Conservation (phyloP, 768 basidiomycete genomes). For the Mycena epipterygia region DNA sequence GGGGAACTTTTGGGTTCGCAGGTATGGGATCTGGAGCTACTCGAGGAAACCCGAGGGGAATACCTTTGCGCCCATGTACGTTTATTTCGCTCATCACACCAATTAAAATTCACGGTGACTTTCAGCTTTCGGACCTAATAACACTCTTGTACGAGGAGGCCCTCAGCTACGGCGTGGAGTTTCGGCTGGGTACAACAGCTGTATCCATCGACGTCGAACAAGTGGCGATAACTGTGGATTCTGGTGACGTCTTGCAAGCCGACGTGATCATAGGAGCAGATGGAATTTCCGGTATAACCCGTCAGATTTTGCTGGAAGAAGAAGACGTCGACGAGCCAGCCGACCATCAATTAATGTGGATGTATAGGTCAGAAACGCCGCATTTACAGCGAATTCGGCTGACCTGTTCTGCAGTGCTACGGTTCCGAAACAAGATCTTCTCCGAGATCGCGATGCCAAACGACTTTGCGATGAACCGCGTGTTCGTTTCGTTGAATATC, state of each 20-base stretch:
- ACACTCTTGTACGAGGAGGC: conserved; percentile 7
- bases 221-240: not conserved
- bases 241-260: not conserved
- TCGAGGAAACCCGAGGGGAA: conserved; percentile 13
- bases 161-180: not conserved
- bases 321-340: not conserved
- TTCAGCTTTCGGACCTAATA: conserved; percentile 13
- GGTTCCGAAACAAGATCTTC: not conserved
- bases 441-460: not conserved
- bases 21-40: conserved; percentile 7
- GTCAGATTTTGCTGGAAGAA: not conserved
- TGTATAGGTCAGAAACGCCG: conserved; percentile 12
- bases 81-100: not conserved
- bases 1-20: conserved; percentile 6
- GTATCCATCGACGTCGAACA: not conserved
- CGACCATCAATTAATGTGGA: conserved; percentile 9
- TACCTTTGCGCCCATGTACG: conserved; percentile 12
- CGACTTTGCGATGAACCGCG: no score
- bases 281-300: conserved; percentile 1
- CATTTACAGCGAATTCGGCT: not conserved
- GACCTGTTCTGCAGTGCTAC: not conserved
- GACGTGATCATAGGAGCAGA: conserved; percentile 22
- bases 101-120: not conserved
- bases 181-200: not conserved
- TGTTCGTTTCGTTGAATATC: no score